Conservation (phyloP, 257 asterid genomes). For the Anisodus tanguticus region DNA sequence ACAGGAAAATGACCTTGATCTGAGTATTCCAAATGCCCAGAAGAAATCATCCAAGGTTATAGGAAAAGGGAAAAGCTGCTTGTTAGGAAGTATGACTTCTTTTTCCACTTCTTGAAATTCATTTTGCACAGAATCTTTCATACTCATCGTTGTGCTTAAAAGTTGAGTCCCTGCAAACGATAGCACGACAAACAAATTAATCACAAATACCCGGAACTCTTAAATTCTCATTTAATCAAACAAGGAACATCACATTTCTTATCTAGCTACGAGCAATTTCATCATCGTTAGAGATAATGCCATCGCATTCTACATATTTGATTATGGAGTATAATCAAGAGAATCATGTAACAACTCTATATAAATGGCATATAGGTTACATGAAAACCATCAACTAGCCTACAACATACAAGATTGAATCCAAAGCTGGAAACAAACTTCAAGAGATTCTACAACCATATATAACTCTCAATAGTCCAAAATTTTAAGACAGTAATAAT, state of each 20-base stretch:
- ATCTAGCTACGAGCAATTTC: background rate
- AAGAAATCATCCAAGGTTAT: conserved; percentile 81
- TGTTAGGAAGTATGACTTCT: conserved; percentile 78
- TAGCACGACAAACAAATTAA: conserved; percentile 25
- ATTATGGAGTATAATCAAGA: background rate
- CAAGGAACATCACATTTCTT: background rate
- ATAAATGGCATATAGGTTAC: background rate
- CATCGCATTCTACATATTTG: background rate
- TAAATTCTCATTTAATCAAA: background rate
- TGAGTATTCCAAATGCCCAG: conserved; percentile 96
- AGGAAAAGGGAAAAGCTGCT: conserved; percentile 73
- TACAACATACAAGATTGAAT: conserved; percentile 14
- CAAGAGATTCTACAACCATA: background rate
- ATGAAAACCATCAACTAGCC: background rate
- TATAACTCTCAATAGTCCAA: background rate
- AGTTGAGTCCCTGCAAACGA: conserved; percentile 77
- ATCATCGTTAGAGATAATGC: background rate
- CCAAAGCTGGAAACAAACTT: background rate
- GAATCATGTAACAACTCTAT: background rate
- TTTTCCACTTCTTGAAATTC: conserved; percentile 72
- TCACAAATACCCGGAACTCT: background rate
- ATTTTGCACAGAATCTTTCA: conserved; percentile 78
- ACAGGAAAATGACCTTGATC: conserved; percentile 92
- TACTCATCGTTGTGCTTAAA: conserved; percentile 81
- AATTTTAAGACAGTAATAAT: background rate